These are phyloP conservation scores for Sicyos edulis DNA, from an alignment of 306 rosid species.

Conservation along the genomic window DNA sequence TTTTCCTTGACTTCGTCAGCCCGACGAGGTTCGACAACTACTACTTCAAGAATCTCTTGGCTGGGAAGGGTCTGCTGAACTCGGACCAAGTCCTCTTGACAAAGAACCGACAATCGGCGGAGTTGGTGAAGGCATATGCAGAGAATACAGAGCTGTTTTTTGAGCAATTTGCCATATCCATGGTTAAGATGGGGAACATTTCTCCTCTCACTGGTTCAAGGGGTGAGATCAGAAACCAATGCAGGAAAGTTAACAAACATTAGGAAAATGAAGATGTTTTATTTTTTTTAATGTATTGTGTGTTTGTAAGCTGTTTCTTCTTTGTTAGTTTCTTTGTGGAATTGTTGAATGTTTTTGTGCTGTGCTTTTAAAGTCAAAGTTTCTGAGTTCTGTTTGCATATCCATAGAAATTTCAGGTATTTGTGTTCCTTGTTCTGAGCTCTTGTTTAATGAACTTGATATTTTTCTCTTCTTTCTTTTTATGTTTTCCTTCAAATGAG, in stretches of 20 bases:
- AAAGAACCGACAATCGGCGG: conserved; percentile 39
- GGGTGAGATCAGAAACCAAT: conserved; percentile 72
- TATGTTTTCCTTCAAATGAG: neutral
- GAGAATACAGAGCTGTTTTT: conserved; percentile 50
- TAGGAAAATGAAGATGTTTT: conserved; percentile 12
- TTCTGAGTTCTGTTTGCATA: too few relatives aligned
- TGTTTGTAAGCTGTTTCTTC: neutral
- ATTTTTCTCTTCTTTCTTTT: neutral
- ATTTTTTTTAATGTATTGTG: neutral
- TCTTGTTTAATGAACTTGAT: neutral
- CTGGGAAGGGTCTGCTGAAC: conserved; percentile 59
- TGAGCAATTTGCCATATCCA: conserved; percentile 67
- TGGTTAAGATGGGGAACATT: conserved; percentile 86
- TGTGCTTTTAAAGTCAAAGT: too few relatives aligned
- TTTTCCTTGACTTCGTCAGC: conserved; percentile 57
- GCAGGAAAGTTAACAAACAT: conserved; percentile 46
- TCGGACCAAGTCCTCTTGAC: conserved; percentile 76
- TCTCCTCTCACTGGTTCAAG: conserved; percentile 69
- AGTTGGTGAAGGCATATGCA: conserved; percentile 60
- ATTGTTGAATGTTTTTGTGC: conserved; percentile 3
- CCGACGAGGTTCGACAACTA: conserved; percentile 67
- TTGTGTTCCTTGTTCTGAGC: neutral
- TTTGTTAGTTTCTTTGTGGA: neutral
- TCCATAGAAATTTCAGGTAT: neutral
- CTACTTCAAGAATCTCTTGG: conserved; percentile 82